A percentile compares a stretch with the other conserved stretches of the same genome.
phyloP scores from a whole-genome alignment of 192 early-diverging fungal genomes.

The Coemansia sp. region DNA sequence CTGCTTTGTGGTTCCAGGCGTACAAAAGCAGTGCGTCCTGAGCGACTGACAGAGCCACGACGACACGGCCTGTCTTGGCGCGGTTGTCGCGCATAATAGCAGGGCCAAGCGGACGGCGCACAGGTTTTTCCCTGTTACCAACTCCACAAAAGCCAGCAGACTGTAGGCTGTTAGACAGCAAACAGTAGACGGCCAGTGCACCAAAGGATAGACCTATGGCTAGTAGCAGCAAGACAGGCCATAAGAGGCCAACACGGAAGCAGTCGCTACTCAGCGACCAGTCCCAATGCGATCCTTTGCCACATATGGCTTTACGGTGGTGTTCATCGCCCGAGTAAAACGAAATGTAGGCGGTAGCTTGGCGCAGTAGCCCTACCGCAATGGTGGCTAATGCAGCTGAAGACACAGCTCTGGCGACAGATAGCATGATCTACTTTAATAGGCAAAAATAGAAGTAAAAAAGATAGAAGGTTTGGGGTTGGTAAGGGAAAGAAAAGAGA shows the following conservation, averaged over 20 bases:
- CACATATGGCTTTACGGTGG: conserved; percentile 1
- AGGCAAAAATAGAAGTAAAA: background rate
- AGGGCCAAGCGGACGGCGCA: too few relatives aligned
- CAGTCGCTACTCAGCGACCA: conserved; percentile 19
- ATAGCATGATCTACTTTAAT: conserved; percentile 3
- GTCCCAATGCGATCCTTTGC: conserved; percentile 2
- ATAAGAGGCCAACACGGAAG: too few relatives aligned
- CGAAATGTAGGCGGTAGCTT: too few relatives aligned
- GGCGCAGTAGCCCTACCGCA: too few relatives aligned
- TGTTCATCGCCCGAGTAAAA: too few relatives aligned
- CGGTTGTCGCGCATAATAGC: conserved; percentile 39
- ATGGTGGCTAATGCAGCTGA: too few relatives aligned
- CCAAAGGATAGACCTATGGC: background rate
- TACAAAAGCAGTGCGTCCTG: too few relatives aligned
- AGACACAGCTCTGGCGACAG: background rate
- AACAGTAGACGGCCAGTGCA: background rate
- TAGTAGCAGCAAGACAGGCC: conserved; percentile 19
- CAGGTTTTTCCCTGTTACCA: background rate
- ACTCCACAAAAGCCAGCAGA: background rate
- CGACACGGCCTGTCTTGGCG: background rate
- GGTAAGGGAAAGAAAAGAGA: too few relatives aligned
- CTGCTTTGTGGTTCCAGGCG: background rate
- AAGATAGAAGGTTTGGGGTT: background rate
- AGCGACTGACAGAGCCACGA: background rate
- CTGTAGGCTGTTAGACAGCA: background rate